A percentile compares a stretch with the other conserved stretches of the same genome.
Conservation (phyloP, 2,329 filamentous ascomycete genomes). For the Bipolaris bicolor region DNA sequence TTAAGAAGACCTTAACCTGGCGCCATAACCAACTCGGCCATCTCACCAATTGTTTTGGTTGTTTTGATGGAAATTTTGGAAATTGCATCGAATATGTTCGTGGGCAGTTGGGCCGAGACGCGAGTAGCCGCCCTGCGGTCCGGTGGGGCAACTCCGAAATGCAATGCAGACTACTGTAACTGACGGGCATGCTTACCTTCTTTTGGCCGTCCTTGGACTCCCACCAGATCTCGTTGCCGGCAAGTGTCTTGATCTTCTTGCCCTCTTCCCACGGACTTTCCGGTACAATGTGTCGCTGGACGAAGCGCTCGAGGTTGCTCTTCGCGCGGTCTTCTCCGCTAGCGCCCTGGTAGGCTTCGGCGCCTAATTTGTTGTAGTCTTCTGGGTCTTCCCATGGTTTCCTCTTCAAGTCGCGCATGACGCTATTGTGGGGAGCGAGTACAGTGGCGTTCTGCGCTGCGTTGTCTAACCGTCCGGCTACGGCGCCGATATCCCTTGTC, state of each 20-base stretch:
- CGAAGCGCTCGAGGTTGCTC: constrained; percentile 77
- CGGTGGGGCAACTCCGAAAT: constrained; percentile 7
- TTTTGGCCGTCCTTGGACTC: constrained; percentile 71
- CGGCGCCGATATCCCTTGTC: constrained; percentile 74
- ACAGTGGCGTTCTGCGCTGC: constrained; percentile 75
- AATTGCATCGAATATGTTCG: constrained; percentile 5
- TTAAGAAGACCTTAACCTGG: constrained; percentile 40
- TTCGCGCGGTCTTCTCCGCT: constrained; percentile 78
- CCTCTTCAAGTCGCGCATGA: constrained; percentile 75
- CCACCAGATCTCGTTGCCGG: constrained; percentile 82
- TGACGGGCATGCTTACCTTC: constrained; percentile 58
- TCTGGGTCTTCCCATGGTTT: constrained; percentile 85
- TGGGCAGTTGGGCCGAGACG: neutral
- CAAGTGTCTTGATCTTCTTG: constrained; percentile 69
- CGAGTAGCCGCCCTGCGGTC: constrained; percentile 6
- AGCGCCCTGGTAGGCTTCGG: constrained; percentile 75
- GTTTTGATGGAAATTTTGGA: constrained; percentile 17
- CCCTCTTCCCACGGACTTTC: constrained; percentile 75
- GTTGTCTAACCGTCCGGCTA: constrained; percentile 73
- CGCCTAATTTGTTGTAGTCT: constrained; percentile 73
- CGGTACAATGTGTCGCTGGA: constrained; percentile 82
- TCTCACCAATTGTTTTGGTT: constrained; percentile 17
- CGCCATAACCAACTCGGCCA: constrained; percentile 42
- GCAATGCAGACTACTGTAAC: constrained; percentile 4
- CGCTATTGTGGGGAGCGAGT: constrained; percentile 84